Evolutionary conservation across 805 yeast species (phyloP).

Genomic region (Kodamaea neixiangensis): DNA sequence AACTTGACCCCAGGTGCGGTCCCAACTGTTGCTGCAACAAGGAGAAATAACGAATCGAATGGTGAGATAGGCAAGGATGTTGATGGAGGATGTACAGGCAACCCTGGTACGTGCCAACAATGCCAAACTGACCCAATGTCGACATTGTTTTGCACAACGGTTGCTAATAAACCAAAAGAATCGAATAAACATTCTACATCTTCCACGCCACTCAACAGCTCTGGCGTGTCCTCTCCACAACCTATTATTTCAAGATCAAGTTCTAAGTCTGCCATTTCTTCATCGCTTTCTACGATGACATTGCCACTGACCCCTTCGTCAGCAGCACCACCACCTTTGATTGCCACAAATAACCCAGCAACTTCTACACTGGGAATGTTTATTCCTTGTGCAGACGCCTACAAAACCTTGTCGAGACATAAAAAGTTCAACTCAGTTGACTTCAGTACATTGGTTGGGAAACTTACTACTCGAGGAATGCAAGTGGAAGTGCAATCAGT

Average conservation of each 20-base stretch:
- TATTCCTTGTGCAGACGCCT: constrained; percentile 89
- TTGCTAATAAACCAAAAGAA: constrained; percentile 55
- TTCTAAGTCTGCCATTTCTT: constrained; percentile 18
- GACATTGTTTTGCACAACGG: constrained; percentile 83
- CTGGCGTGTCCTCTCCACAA: constrained; percentile 6
- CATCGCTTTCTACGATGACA: constrained; percentile 14
- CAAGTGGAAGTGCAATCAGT: constrained; percentile 91
- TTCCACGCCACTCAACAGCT: neutral
- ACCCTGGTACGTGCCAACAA: constrained; percentile 84
- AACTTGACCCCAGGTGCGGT: constrained; percentile 42
- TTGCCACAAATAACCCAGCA: constrained; percentile 16
- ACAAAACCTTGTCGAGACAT: constrained; percentile 81
- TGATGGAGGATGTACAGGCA: constrained; percentile 67
- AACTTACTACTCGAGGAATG: constrained; percentile 79
- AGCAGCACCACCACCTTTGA: constrained; percentile 17
- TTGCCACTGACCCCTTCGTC: constrained; percentile 21
- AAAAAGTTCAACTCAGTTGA: constrained; percentile 74
- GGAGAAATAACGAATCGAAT: constrained; percentile 14
- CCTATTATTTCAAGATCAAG: constrained; percentile 14
- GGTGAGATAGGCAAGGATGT: constrained; percentile 7
- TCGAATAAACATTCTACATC: constrained; percentile 1
- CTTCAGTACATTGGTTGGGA: constrained; percentile 70
- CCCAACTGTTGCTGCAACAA: constrained; percentile 31
- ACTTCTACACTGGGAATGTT: constrained; percentile 46
- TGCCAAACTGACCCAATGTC: constrained; percentile 88